Conservation (phyloP, 345 rosid species). For the Theobroma cacao region DNA sequence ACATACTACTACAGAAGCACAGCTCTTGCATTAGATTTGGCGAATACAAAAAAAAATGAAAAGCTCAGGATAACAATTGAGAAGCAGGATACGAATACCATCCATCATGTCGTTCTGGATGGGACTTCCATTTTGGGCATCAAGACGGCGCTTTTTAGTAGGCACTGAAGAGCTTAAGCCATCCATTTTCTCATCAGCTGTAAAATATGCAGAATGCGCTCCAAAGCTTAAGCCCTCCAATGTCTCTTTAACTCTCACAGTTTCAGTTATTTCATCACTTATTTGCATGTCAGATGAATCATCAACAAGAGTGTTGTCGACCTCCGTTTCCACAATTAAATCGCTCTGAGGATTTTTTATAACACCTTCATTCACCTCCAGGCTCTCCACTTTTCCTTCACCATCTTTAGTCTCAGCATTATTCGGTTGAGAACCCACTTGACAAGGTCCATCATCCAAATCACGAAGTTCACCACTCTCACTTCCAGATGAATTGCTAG, state of each 20-base stretch:
- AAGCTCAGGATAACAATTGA: conserved; percentile 8
- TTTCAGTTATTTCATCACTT: conserved; percentile 39
- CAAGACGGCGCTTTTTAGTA: conserved; percentile 29
- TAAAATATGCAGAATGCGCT: conserved; percentile 5
- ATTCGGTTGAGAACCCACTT: conserved; percentile 26
- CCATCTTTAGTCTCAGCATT: conserved; percentile 25
- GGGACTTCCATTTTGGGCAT: conserved; percentile 27
- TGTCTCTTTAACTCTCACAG: conserved; percentile 34
- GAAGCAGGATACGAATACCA: conserved; percentile 63
- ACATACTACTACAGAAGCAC: conserved; percentile 1
- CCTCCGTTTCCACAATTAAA: conserved; percentile 28
- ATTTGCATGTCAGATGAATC: conserved; percentile 31
- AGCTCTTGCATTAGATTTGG: neutral
- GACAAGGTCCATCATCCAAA: conserved; percentile 34
- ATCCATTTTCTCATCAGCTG: conserved; percentile 25
- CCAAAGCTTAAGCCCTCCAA: conserved; percentile 20
- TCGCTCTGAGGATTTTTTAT: conserved; percentile 34
- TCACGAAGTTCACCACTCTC: conserved; percentile 32
- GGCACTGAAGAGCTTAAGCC: conserved; percentile 17
- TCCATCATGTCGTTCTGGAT: conserved; percentile 26
- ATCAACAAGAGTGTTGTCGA: conserved; percentile 37
- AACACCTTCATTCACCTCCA: conserved; percentile 35
- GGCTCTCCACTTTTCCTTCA: conserved; percentile 28
- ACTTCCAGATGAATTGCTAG: conserved; percentile 27
- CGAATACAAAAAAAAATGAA: conserved; percentile 10